Percentiles rank a stretch among this genome's conserved stretches.
Conservation (phyloP, 2,329 filamentous ascomycete genomes). For the Ophiostoma triangulosporum region DNA sequence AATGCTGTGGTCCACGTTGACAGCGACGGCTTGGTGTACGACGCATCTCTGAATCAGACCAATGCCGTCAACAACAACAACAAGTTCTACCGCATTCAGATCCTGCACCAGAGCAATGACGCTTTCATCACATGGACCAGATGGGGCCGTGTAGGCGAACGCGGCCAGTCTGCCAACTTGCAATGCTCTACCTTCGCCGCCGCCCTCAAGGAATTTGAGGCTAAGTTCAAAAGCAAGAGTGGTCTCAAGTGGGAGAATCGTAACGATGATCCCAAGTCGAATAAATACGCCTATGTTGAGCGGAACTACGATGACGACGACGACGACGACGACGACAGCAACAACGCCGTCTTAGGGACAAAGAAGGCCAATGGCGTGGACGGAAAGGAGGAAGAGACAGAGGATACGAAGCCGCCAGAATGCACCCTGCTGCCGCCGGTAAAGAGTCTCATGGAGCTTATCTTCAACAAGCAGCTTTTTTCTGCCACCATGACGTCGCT, state of each 20-base stretch:
- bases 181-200: conserved; percentile 23
- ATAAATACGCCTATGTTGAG: conserved; percentile 72
- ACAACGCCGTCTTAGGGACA: conserved; percentile 11
- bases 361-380: conserved; percentile 12
- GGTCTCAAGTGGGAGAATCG: conserved; percentile 43
- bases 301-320: conserved; percentile 59
- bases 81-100: conserved; percentile 68
- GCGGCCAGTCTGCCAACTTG: conserved; percentile 33
- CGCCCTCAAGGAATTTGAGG: conserved; percentile 39
- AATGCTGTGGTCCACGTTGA: conserved; percentile 51
- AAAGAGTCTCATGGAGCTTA: conserved; percentile 61
- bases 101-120: conserved; percentile 29
- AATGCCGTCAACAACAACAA: conserved; percentile 62
- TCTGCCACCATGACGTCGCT: conserved; percentile 49
- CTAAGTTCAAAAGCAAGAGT: conserved; percentile 50
- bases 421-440: conserved; percentile 47
- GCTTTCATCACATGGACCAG: conserved; percentile 55
- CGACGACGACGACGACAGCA: conserved; percentile 33
- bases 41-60: conserved; percentile 69
- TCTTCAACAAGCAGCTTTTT: conserved; percentile 70
- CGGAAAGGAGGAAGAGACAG: conserved; percentile 22
- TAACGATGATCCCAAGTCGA: conserved; percentile 41
- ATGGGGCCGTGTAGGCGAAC: conserved; percentile 65
- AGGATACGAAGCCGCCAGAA: conserved; percentile 25
- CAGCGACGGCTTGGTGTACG: conserved; percentile 52